Base-by-base conservation (phyloP, 176 grass and related monocot species). In the Coix lacrymajobi region DNA sequence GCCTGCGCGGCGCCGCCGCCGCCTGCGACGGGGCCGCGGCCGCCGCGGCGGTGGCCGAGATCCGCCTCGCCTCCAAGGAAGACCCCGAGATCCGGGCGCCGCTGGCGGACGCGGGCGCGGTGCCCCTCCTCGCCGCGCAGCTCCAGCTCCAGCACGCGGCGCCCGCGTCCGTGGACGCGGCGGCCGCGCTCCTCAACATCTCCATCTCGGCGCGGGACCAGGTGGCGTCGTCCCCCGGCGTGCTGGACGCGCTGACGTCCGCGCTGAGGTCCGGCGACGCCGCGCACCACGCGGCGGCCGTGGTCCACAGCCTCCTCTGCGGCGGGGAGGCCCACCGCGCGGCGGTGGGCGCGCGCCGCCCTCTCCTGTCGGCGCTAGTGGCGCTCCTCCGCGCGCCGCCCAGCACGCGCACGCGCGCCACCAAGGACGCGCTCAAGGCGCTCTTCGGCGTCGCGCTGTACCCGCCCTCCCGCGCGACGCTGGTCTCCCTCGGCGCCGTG, bases 371-470 rank as follows among this genome's bases (percentile, higher is more conserved):
- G 9, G 90, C 93, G 39, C 91, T 99, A 25, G 76, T 96, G 45
- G 61, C 89, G 13, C 91, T 99, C 57, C 34, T 96, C 62, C 91
- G 85, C 28, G 28, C 68, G 2, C 34, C 83, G 2, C 63, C 61
- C 1, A 72, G 19, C 17, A 4, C 44, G 16, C n/a, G 38, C 25
- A 96, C 97, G 5, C 93, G 97, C 38, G 77, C 87, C 34, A 85
- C 87, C 32, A 99, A 96, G 90, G 97, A 99, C 86, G 89, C 93
- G 19, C 89, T 99, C 36, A 99, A 92, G 85, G 97, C 97, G 24
- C 83, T 99, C 30, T 99, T 96, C 69, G 91, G 73, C 17, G 62
- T 87, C 17, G 85, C 91, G 7, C 80, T 96, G 15, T 81, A 96
- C 83, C 89, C 87, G 71, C 97, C 92, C 46, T 92, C 90, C 83